Conservation (phyloP, 257 asterid genomes). For the Solanum boliviense region DNA sequence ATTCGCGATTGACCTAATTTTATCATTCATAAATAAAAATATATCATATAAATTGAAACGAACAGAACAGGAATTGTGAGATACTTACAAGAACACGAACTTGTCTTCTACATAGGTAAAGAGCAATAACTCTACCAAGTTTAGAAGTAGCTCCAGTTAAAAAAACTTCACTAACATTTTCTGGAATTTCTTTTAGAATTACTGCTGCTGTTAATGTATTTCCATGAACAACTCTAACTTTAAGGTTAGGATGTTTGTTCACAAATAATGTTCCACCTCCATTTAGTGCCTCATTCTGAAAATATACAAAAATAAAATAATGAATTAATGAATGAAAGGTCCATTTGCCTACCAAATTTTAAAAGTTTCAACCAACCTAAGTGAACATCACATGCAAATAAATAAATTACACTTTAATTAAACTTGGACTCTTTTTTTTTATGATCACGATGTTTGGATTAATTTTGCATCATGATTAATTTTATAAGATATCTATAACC, state of each 20-base stretch:
- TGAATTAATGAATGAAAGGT: not conserved
- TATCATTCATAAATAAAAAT: not conserved
- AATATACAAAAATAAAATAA: not conserved
- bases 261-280: slow-evolving; percentile 93
- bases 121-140: slow-evolving; percentile 88
- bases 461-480: no score
- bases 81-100: slow-evolving; percentile 64
- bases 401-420: not conserved
- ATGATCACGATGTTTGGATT: rapidly evolving
- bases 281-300: slow-evolving; percentile 80
- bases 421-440: not conserved
- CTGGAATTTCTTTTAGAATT: slow-evolving; percentile 59
- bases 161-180: slow-evolving; percentile 53
- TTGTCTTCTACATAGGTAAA: slow-evolving; percentile 60
- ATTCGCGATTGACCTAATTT: not conserved
- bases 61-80: not conserved
- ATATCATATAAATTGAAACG: not conserved
- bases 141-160: slow-evolving; percentile 90
- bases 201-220: slow-evolving; percentile 95
- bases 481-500: rapidly evolving
- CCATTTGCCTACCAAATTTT: not conserved
- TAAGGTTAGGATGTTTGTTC: slow-evolving; percentile 61
- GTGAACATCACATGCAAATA: not conserved
- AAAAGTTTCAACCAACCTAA: not conserved
- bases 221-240: slow-evolving; percentile 86